Evolutionary conservation across 371 early-diverging fungal species (phyloP), one percentile per base, ranked within the genome.

Genomic region (Apophysomyces trapeziformis): DNA sequence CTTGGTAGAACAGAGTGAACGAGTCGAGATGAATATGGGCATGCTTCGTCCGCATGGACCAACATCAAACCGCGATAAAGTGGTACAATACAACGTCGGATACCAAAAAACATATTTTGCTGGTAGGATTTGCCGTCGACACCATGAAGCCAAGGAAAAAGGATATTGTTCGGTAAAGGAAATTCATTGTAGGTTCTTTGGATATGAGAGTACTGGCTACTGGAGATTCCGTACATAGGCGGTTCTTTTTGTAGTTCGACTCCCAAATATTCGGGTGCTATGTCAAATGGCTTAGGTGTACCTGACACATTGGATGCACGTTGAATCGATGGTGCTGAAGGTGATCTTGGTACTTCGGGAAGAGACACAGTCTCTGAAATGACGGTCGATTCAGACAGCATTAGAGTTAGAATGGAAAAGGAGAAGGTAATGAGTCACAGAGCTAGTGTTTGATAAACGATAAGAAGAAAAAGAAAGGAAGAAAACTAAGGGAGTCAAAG

Each of bases 121-220:
- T 74, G 76, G 50, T 70, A 68, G 54, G 67, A 79, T 0, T 65
- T 62, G 8, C 89, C 89, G 50, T 87, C 85, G 7, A 89, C 85
- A 26, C 87, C 89, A 68, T 89, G 89, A 0, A 89, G 73, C 89
- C 89, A 89, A 4, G 89, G 89, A 73, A 89, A 89, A 46, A 89
- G 69, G 16, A 84, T 73, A 44, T 85, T 77, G 32, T 81, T 73
- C 5, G 89, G 89, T 38, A 87, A 63, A 1, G 85, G 85, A 5
- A 78, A 72, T 1, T 72, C 61, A 41, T 73, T 63, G 60, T 84
- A 87, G 2, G 11, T 12, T 2, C 57, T 44, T 14, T 73, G 54
- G 2, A 72, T 45, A 4, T 57, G 7, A 9, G 16, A 38, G 64
- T 66, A 76, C 38, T 68, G 70, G 5, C 65, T 63, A 9, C 69